Percentiles rank a stretch among this genome's conserved stretches.
These are phyloP conservation scores for Fusarium humuli DNA, from an alignment of 2,329 filamentous ascomycete genomes.

Conservation along the genomic window DNA sequence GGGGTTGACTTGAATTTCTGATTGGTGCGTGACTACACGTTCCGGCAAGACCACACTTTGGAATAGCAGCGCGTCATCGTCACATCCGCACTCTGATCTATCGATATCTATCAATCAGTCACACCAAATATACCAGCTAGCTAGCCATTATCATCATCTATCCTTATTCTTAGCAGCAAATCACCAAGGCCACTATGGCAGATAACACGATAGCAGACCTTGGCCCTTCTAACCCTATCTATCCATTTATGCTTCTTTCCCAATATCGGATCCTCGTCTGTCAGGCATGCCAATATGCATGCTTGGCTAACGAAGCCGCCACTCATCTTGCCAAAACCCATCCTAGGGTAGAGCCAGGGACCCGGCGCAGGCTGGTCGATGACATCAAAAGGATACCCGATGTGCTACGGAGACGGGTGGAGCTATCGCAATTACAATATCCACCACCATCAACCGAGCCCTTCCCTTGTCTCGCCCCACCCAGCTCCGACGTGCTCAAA, in stretches of 20 bases:
- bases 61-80: not conserved
- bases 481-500: too few species aligned
- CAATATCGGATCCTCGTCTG: not conserved
- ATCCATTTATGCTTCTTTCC: not conserved
- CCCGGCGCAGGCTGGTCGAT: not conserved
- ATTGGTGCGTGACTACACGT: not conserved
- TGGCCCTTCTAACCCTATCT: not conserved
- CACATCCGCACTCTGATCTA: too few species aligned
- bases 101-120: too few species aligned
- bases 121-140: too few species aligned
- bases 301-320: not conserved
- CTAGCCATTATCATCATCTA: too few species aligned
- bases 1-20: not conserved
- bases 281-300: not conserved
- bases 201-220: not conserved
- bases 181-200: not conserved
- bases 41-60: not conserved
- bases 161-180: too few species aligned
- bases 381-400: not conserved
- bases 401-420: not conserved
- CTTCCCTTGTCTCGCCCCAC: too few species aligned
- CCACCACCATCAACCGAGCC: not conserved
- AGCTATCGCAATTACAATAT: not conserved
- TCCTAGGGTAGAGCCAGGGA: too few species aligned
- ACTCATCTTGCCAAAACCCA: not conserved